Evolutionary conservation across 1,139 yeast genomes (phyloP), one percentile per base, ranked within the genome.

Genomic region (Sugiyamaella paludigena): DNA sequence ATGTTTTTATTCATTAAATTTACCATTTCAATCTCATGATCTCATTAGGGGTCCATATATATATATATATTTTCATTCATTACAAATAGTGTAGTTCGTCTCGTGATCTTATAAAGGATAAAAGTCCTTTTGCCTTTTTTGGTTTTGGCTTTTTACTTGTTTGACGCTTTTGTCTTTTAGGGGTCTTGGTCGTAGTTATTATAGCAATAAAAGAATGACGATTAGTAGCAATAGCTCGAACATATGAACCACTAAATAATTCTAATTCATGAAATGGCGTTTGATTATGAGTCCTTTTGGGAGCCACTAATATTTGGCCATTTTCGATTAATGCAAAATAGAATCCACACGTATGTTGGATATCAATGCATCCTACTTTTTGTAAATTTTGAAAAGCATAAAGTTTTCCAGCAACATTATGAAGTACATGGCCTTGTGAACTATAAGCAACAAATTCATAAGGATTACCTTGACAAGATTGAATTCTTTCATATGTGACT

Each of bases 151-250:
- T 42, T 10, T 29, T 33, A 8, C 24, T 29, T 13, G 32, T 16
- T 11, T 29, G 31, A 11, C 12, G 27, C 30, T 42, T 35, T 27
- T 36, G 40, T 11, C 45, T 32, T 10, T 40, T 19, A 12, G 45
- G 45, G 5, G 45, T 42, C 6, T 42, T 33, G n/a, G 40, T 42
- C 24, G 45, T 19, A 4, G 45, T 27, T 40, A 42, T 42, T 6
- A 42, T 27, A 12, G 45, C 40, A 36, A 42, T 33, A 19, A 42
- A 42, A 9, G 45, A 42, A 15, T 42, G 45, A 28, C 40, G 37
- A 6, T 35, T 42, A 8, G 45, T 42, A 8, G 45, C 45, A 7
- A 42, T 32, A n/a, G 39, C 29, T 15, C 36, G 35, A 29, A 36
- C 33, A 27, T 26, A 42, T 27, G 35, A 42, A 3, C 45, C 45